These are phyloP conservation scores for Emergomyces pasteurianus DNA, from an alignment of 2,329 filamentous ascomycete species.

Conservation along the genomic window DNA sequence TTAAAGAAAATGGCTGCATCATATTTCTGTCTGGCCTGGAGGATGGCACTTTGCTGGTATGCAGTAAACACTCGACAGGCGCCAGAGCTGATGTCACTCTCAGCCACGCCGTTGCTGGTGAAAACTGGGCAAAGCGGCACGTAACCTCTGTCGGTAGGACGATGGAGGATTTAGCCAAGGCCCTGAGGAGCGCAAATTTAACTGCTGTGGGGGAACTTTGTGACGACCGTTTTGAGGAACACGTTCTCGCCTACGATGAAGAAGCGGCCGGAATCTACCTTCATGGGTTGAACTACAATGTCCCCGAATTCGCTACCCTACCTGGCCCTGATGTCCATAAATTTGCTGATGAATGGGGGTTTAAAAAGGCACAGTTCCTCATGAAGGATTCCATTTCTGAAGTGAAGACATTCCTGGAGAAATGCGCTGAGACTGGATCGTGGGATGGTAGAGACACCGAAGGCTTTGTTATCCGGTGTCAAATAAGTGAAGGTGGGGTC, in stretches of 20 bases:
- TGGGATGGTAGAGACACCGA: conserved; percentile 89
- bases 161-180: conserved; percentile 62
- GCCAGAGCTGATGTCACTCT: conserved; percentile 55
- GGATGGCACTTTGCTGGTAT: conserved; percentile 83
- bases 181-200: conserved; percentile 68
- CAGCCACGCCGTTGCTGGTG: conserved; percentile 77
- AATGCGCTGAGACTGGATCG: conserved; percentile 74
- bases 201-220: conserved; percentile 94
- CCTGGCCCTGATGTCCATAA: conserved; percentile 69
- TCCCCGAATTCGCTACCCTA: conserved; percentile 85
- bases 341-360: conserved; percentile 88
- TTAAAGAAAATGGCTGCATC: conserved; percentile 99
- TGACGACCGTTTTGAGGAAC: conserved; percentile 92
- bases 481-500: conserved; percentile 40
- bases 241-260: conserved; percentile 78
- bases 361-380: conserved; percentile 74
- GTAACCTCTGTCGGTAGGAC: conserved; percentile 66
- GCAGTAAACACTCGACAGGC: conserved; percentile 96
- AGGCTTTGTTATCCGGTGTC: conserved; percentile 92
- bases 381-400: conserved; percentile 60
- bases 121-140: conserved; percentile 70
- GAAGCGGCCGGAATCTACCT: conserved; percentile 83
- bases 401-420: conserved; percentile 71
- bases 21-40: conserved; percentile 91
- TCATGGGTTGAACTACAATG: conserved; percentile 89